phyloP scores from a whole-genome alignment of 1,284 basidiomycete species.

The Cutaneotrichosporon cavernicola region DNA sequence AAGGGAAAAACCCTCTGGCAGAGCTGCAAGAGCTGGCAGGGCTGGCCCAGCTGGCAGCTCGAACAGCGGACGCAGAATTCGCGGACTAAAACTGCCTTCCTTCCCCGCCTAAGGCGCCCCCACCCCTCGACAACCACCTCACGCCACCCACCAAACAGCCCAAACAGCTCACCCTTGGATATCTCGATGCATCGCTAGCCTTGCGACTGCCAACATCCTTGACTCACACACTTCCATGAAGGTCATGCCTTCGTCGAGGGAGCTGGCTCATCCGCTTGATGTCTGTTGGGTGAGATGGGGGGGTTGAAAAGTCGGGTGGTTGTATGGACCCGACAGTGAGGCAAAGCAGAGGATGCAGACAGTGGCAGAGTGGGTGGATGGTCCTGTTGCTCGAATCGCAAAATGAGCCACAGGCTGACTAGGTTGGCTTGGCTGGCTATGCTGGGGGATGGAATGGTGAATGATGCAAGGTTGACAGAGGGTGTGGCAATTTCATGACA shows the following conservation, averaged over 20 bases:
- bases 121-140: background rate
- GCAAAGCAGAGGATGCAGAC: background rate
- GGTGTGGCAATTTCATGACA: too few species aligned
- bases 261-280: background rate
- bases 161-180: background rate
- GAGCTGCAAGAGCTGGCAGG: too few species aligned
- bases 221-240: background rate
- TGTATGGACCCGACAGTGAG: background rate
- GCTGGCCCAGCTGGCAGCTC: background rate
- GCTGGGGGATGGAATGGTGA: too few species aligned
- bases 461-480: too few species aligned
- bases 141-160: background rate
- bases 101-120: background rate
- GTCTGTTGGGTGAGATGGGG: background rate
- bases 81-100: background rate
- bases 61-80: background rate
- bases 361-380: background rate
- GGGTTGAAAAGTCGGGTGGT: background rate
- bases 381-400: background rate
- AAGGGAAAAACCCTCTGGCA: constrained; percentile 2
- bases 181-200: constrained; percentile 1
- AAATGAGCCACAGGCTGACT: background rate
- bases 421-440: too few species aligned
- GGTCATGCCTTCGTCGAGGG: background rate
- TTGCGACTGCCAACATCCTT: constrained; percentile 1